phyloP scores from a whole-genome alignment of 257 asterid genomes.

The Gentiana dahurica region DNA sequence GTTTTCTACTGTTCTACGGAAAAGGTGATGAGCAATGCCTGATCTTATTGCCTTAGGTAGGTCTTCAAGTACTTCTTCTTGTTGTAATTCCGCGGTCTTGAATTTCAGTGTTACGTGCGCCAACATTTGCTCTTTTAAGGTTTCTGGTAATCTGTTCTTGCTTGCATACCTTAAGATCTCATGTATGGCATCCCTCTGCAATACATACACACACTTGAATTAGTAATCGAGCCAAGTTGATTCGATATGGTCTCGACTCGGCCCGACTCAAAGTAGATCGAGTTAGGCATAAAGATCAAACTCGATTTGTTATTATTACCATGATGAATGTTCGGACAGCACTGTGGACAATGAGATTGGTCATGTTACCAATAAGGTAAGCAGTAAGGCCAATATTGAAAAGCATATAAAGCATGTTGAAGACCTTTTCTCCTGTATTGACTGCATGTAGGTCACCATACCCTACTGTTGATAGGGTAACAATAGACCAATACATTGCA shows the following conservation, averaged over 20 bases:
- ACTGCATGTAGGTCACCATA: constrained; percentile 83
- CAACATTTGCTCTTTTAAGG: constrained; percentile 77
- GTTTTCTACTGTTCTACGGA: constrained; percentile 45
- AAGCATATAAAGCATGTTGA: constrained; percentile 81
- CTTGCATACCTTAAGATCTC: constrained; percentile 67
- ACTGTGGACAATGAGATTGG: constrained; percentile 80
- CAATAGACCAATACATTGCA: constrained; percentile 85
- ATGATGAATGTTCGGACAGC: constrained; percentile 58
- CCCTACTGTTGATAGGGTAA: constrained; percentile 84
- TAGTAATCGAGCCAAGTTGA: too few species aligned
- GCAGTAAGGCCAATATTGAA: constrained; percentile 95
- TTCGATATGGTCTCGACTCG: too few species aligned
- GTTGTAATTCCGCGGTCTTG: constrained; percentile 87
- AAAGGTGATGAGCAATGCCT: constrained; percentile 83
- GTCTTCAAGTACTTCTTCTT: constrained; percentile 71
- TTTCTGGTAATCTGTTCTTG: constrained; percentile 76
- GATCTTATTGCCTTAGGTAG: constrained; percentile 90
- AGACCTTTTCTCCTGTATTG: constrained; percentile 74
- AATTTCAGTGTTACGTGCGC: constrained; percentile 77
- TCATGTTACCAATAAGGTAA: constrained; percentile 91
- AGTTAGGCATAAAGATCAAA: too few species aligned
- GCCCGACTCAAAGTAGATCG: too few species aligned
- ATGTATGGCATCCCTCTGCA: constrained; percentile 74
- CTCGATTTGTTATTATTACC: constrained; percentile 28
- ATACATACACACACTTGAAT: background rate